Conservation (phyloP, 805 yeast species). For the Diddensiella santjacobensis region DNA sequence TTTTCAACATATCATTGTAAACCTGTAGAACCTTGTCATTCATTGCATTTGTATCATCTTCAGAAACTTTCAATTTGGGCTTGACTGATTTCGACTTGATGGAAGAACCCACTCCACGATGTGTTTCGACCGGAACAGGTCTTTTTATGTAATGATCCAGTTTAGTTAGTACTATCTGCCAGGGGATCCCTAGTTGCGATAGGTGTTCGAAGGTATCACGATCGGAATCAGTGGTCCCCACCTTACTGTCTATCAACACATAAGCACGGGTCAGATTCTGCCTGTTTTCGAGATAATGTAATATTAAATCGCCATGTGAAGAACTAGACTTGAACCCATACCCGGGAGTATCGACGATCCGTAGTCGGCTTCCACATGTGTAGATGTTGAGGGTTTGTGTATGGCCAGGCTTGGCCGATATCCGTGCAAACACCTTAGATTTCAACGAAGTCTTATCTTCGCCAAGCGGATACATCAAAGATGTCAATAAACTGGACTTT, state of each 20-base stretch:
- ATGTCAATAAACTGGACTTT: constrained; percentile 72
- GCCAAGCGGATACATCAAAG: constrained; percentile 38
- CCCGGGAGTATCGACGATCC: constrained; percentile 85
- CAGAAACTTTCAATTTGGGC: constrained; percentile 3
- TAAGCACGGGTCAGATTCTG: constrained; percentile 54
- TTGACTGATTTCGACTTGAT: too few relatives aligned
- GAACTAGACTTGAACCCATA: constrained; percentile 69
- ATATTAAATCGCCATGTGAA: constrained; percentile 66
- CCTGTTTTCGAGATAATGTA: constrained; percentile 57
- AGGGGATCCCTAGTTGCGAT: constrained; percentile 54
- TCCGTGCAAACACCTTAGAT: constrained; percentile 43
- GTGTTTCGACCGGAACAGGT: not conserved
- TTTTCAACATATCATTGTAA: constrained; percentile 2
- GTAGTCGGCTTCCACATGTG: constrained; percentile 57
- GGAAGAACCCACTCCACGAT: not conserved
- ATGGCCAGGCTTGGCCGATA: constrained; percentile 46
- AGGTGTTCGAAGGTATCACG: constrained; percentile 48
- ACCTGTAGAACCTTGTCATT: constrained; percentile 4
- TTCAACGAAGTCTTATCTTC: constrained; percentile 24
- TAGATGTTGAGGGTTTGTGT: constrained; percentile 66
- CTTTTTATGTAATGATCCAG: constrained; percentile 51
- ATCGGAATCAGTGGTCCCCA: constrained; percentile 61
- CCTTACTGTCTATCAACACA: constrained; percentile 56
- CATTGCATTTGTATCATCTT: constrained; percentile 10
- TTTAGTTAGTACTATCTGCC: constrained; percentile 74